phyloP scores from a whole-genome alignment of 2,329 filamentous ascomycete genomes.

The Trichophyton benhamiae region DNA sequence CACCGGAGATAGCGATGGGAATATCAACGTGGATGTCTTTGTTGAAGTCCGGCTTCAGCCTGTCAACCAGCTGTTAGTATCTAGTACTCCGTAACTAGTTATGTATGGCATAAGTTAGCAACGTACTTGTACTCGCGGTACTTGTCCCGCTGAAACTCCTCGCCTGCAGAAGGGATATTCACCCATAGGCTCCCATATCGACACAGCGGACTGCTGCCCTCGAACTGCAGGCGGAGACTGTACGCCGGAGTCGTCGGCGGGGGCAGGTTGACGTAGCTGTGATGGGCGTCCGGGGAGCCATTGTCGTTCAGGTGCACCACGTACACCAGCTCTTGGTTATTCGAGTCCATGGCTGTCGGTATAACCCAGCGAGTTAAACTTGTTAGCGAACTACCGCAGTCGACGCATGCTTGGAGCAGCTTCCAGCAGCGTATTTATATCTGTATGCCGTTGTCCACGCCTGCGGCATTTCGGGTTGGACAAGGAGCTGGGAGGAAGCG shows the following conservation, averaged over 20 bases:
- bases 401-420: too few species aligned
- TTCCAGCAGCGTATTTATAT: background rate
- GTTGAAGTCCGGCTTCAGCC: constrained; percentile 85
- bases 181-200: constrained; percentile 91
- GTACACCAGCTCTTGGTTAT: constrained; percentile 47
- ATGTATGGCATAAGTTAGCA: background rate
- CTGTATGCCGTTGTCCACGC: background rate
- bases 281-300: constrained; percentile 77
- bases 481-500: background rate
- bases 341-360: background rate
- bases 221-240: constrained; percentile 73
- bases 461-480: background rate
- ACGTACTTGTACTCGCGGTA: constrained; percentile 84
- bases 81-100: background rate
- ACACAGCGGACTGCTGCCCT: constrained; percentile 92
- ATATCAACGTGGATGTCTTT: constrained; percentile 81
- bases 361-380: background rate
- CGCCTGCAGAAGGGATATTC: constrained; percentile 72
- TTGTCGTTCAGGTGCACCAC: constrained; percentile 82
- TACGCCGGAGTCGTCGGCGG: constrained; percentile 62
- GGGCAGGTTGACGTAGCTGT: constrained; percentile 84
- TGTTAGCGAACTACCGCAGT: too few species aligned
- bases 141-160: constrained; percentile 60
- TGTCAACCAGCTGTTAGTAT: constrained; percentile 26
- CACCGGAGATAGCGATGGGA: constrained; percentile 67